phyloP scores from a whole-genome alignment of 768 basidiomycete species.

The Cubamyces sp. region DNA sequence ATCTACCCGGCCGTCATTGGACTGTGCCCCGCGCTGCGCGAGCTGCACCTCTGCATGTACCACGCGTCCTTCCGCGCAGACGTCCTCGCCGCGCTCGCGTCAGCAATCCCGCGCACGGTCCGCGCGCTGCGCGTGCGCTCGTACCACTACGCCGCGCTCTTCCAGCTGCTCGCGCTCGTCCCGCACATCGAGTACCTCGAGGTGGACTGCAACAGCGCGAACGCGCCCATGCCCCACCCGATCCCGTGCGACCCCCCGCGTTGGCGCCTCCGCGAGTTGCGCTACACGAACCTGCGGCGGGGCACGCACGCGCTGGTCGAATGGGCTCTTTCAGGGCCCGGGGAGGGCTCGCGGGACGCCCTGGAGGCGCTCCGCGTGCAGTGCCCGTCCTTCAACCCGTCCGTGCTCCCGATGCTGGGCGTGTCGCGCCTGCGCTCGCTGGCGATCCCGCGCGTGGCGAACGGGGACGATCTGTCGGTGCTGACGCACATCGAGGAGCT shows the following conservation, averaged over 20 bases:
- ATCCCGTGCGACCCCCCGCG: neutral
- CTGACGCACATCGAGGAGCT: slow-evolving; percentile 7
- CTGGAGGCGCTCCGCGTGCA: slow-evolving; percentile 15
- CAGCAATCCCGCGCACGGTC: neutral
- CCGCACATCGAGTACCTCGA: slow-evolving; percentile 14
- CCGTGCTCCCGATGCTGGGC: neutral
- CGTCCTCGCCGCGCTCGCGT: neutral
- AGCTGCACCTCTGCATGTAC: slow-evolving; percentile 13
- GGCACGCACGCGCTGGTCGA: slow-evolving; percentile 8
- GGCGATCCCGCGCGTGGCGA: neutral
- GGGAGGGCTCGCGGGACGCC: neutral
- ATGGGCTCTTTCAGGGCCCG: slow-evolving; percentile 15
- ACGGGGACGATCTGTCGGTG: slow-evolving; percentile 4
- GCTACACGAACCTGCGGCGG: slow-evolving; percentile 12
- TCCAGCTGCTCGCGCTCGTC: slow-evolving; percentile 14
- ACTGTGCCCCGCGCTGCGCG: slow-evolving; percentile 10
- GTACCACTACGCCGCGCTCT: slow-evolving; percentile 18
- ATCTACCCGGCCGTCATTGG: slow-evolving; percentile 5
- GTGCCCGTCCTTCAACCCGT: slow-evolving; percentile 7
- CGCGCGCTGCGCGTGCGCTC: slow-evolving; percentile 15
- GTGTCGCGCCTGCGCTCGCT: slow-evolving; percentile 10
- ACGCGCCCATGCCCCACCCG: neutral
- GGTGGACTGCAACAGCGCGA: slow-evolving; percentile 9
- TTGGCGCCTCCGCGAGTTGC: slow-evolving; percentile 18
- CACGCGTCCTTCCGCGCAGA: slow-evolving; percentile 13